Base-by-base conservation (phyloP, 1,139 yeast genomes). In the Taiozyma sp. region DNA sequence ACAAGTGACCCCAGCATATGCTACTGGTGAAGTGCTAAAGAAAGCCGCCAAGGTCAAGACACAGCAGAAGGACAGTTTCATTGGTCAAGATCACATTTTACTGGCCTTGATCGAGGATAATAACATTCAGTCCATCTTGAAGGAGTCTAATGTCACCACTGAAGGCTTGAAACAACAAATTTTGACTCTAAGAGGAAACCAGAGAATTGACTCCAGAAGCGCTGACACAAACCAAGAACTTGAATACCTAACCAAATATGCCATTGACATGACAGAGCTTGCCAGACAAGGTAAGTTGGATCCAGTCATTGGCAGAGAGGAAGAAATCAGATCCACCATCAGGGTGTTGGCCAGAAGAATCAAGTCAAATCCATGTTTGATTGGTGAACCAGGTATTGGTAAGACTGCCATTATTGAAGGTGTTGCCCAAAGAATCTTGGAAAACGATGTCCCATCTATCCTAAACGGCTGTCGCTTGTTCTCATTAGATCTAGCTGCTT, bases 341-440 rank as follows among this genome's bases (percentile, higher is more conserved):
- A 80, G 98, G 56, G 96, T 95, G 6, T 76, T 93, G 56, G 93
- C 99, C 19, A 85, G 99, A 74, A 83, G 99, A 72, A 88, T 96
- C 36, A 93, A 93, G 72, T 91, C 97, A 4, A 95, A 95, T 66
- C 96, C 99, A 14, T 93, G 96, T 59, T 75, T 93, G 58, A 90
- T 93, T 64, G 99, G 99, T 77, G 98, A 93, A 65, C 97, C 99
- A 36, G 99, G 99, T 81, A 97, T 93, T 49, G 99, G 99, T 77
- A 93, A 93, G 73, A 95, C 99, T 40, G 88, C 96, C 23, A 92
- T 93, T 63, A 96, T 92, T 48, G 99, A 93, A 74, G 99, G 99
- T 60, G 97, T 93, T 53, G 98, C 99, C 16, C 98, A 93, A 72
- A 81, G 99, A 72, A 91, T 93, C 57, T 84, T 93, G 55, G 97